Conservation (phyloP, 768 basidiomycete species). For the Hericium erinaceus region DNA sequence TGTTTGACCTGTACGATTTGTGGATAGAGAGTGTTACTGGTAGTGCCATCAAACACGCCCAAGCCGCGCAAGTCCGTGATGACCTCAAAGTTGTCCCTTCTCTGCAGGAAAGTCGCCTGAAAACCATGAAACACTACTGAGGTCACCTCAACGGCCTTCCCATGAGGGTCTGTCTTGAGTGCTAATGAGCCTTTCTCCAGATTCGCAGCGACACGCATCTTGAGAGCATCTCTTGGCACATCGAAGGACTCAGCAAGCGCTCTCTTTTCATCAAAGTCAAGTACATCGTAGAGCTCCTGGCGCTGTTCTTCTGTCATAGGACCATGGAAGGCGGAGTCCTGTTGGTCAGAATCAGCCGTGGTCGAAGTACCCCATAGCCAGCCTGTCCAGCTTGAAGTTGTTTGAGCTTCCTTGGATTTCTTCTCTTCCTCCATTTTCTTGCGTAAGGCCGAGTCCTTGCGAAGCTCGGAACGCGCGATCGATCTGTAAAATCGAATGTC, state of each 20-base stretch:
- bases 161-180: conserved; percentile 67
- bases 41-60: conserved; percentile 88
- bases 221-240: conserved; percentile 70
- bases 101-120: conserved; percentile 73
- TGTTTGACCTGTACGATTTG: conserved; percentile 79
- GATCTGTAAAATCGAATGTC: conserved; percentile 97
- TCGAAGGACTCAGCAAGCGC: conserved; percentile 63
- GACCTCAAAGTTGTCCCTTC: conserved; percentile 80
- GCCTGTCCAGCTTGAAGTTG: conserved; percentile 45
- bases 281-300: conserved; percentile 78
- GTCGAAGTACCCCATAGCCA: conserved; percentile 80
- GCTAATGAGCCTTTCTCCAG: conserved; percentile 85
- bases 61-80: conserved; percentile 80
- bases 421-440: conserved; percentile 63
- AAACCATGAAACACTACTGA: conserved; percentile 85
- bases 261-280: conserved; percentile 87
- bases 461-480: conserved; percentile 78
- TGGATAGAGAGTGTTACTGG: conserved; percentile 64
- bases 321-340: conserved; percentile 51
- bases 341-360: conserved; percentile 25
- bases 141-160: conserved; percentile 57
- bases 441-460: conserved; percentile 70
- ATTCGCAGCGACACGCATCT: conserved; percentile 62
- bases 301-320: conserved; percentile 86
- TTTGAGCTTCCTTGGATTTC: conserved; percentile 39